Evolutionary conservation across 192 early-diverging fungal species (phyloP), one percentile per base, ranked within the genome.

Genomic region (Paraglomus occultum): DNA sequence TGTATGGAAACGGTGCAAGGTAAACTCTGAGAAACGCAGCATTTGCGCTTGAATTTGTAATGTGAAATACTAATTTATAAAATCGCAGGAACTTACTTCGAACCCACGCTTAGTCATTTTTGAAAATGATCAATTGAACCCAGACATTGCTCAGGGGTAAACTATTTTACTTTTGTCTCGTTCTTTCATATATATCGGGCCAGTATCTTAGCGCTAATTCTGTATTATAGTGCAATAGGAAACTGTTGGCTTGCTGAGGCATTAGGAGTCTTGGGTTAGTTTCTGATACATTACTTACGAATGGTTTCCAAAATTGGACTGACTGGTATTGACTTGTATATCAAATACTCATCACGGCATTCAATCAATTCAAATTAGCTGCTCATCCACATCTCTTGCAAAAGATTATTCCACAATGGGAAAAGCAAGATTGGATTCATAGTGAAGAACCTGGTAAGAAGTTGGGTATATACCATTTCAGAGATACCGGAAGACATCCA

Each of bases 241-340:
- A 53, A 73, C 23, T 69, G 71, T 46, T 73, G 71, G 71, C 57
- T 73, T n/a, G 51, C 68, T 15, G 38, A 48, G 46, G 71, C 71
- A 20, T 54, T 73, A 38, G 71, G 61, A 18, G 65, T 73, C 14
- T 67, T 73, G 10, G 31, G 31, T 31, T 31, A 31, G 31, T 31
- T 31, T n/a, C n/a, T 31, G 31, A 31, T 31, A 31, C 31, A 31
- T 31, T 31, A 31, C 31, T 2, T 31, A 31, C 31, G 31, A 31
- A 31, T 31, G 31, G 31, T 31, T 31, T 31, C 31, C 31, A 31
- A 31, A 31, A 31, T 31, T 31, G 31, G n/a, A n/a, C n/a, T n/a
- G n/a, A n/a, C n/a, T n/a, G n/a, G n/a, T n/a, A 31, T 31, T 31
- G 31, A 31, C 31, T 31, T 31, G 31, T 31, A 31, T 31, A 31